Evolutionary conservation across 352 stramenopile genomes (phyloP), one percentile per base, ranked within the genome.

Genomic region (Phytophthora podocarpi): DNA sequence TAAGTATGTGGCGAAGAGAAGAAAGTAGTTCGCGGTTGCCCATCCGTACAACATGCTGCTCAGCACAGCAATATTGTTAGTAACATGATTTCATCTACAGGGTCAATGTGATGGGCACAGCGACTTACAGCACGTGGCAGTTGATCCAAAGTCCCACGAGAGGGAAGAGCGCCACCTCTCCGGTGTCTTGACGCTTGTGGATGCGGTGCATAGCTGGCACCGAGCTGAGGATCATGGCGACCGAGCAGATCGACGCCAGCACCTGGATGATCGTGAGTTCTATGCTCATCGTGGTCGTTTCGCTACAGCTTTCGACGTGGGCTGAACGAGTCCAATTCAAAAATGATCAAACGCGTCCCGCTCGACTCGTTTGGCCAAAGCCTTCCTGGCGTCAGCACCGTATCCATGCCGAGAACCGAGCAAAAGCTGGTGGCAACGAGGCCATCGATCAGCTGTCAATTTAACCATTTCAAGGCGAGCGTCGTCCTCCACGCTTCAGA

Each of bases 101-200:
- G 16, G n/a, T 32, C 34, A 46, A 27, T 16, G 11, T n/a, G 36
- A 47, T 54, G 41, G 15, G 16, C 23, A 45, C 0, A 24, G 18
- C 23, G 15, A 59, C 65, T 56, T 67, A 77, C 68, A 75, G 58
- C 23, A 76, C 66, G 45, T 78, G 69, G 6, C 65, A 78, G 32
- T 69, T 76, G 12, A 76, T 49, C 57, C 69, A 75, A 20, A 82
- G 62, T 27, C 67, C 63, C 12, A 82, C 67, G 27, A 82, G 57
- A 1, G 70, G 70, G 31, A 80, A 70, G 35, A 80, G 47, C 31
- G 68, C 63, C 6, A 76, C 64, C 5, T 70, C 59, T n/a, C 67
- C 67, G 7, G 64, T 76, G 18, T 67, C 58, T 30, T 56, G 35
- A 2, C 56, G 51, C 48, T 76, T 72, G 63, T 76, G 57, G 60